These are phyloP conservation scores for Trichoderma sp. DNA, from an alignment of 2,329 filamentous ascomycete species.

Conservation along the genomic window DNA sequence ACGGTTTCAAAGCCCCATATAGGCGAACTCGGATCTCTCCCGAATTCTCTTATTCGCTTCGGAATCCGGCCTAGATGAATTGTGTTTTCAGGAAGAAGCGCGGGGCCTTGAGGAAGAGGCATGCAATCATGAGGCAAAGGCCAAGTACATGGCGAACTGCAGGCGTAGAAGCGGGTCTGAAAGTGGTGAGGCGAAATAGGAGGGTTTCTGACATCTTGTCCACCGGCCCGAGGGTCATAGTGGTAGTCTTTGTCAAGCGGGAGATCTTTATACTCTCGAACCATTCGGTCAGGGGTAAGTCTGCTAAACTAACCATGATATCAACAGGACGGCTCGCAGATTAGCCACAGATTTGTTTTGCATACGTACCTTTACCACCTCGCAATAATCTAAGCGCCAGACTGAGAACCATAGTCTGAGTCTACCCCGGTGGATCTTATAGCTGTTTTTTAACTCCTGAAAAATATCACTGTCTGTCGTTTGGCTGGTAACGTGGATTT, in stretches of 20 bases:
- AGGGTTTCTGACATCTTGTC: neutral
- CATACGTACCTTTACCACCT: neutral
- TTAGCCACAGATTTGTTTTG: neutral
- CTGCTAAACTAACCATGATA: neutral
- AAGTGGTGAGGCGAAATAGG: neutral
- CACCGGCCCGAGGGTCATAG: neutral
- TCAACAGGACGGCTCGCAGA: neutral
- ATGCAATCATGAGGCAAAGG: neutral
- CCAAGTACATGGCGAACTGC: neutral
- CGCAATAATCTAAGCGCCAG: neutral
- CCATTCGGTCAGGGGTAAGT: neutral
- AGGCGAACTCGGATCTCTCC: neutral
- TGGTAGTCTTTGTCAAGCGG: neutral
- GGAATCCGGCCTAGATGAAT: neutral
- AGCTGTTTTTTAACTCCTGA: neutral
- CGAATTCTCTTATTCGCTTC: neutral
- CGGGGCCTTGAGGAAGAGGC: no score
- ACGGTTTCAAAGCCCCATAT: neutral
- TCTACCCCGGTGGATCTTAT: neutral
- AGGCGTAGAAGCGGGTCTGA: neutral
- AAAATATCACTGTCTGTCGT: neutral
- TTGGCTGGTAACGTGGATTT: neutral
- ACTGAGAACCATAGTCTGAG: neutral
- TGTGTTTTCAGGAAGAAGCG: no score
- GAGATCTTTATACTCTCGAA: neutral